phyloP scores from a whole-genome alignment of 768 basidiomycete species.

The Macrocybe gigantea region DNA sequence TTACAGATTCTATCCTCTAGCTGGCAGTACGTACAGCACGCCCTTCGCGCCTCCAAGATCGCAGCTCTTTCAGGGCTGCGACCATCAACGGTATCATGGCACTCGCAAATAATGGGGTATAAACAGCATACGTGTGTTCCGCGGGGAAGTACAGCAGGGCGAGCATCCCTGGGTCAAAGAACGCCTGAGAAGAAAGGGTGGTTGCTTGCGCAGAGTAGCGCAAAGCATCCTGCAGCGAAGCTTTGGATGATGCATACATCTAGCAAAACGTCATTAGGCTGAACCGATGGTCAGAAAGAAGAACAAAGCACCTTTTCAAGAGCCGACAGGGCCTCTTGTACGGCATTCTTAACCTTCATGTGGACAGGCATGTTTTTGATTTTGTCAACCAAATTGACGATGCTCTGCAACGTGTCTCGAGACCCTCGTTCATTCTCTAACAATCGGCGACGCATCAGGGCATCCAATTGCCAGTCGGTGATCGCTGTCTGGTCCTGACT shows the following conservation, averaged over 20 bases:
- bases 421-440: conserved; percentile 63
- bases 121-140: conserved; percentile 97
- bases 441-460: conserved; percentile 64
- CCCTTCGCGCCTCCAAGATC: conserved; percentile 48
- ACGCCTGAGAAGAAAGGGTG: conserved; percentile 73
- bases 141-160: conserved; percentile 95
- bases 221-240: conserved; percentile 42
- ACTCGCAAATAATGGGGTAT: conserved; percentile 92
- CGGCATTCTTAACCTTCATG: conserved; percentile 65
- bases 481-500: conserved; percentile 1
- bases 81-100: conserved; percentile 79
- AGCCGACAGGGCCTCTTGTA: conserved; percentile 62
- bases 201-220: conserved; percentile 57
- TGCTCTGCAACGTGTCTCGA: conserved; percentile 75
- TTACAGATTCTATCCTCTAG: not conserved
- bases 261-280: conserved; percentile 12
- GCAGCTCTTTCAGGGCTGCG: conserved; percentile 66
- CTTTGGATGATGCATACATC: conserved; percentile 31
- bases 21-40: conserved; percentile 2
- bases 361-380: conserved; percentile 93
- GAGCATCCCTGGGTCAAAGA: conserved; percentile 96
- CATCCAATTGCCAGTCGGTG: conserved; percentile 73
- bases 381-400: conserved; percentile 76
- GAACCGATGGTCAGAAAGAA: not conserved
- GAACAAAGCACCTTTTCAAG: conserved; percentile 60